Base-by-base conservation (phyloP, 2,329 filamentous ascomycete genomes). In the Aspergillus vadensis region DNA sequence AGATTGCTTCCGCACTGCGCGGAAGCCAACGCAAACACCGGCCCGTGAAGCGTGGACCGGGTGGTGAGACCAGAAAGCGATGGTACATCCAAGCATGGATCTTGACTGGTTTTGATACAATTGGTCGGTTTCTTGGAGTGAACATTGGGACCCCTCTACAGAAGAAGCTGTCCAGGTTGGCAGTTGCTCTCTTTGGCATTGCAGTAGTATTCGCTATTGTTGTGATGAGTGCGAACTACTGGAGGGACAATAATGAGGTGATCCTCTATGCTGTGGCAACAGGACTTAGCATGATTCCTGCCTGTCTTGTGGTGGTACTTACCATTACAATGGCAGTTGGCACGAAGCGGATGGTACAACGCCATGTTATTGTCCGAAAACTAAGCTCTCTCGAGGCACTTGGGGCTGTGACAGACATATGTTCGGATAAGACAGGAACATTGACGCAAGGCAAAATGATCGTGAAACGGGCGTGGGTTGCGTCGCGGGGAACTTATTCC, bases 101-200 rank as follows among this genome's bases (percentile, higher is more conserved):
- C 17, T 72, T 83, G 57, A 88, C 85, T 3, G 72, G 82, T 43
- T 81, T 79, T 14, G 85, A 88, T 70, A 83, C 83, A 5, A 74
- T 88, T 59, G 86, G 85, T 4, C 80, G 82, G 39, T 89, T 91
- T 69, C 79, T 91, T 8, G 88, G 88, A 55, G 82, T 90, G 61
- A 88, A 85, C 57, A 83, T 88, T 12, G 88, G 89, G 50, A 91
- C 88, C 12, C 89, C 88, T 3, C 80, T 91, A 19, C 87, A 90
- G 72, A 83, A 84, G 66, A 90, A 88, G 69, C 80, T 91, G 15
- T 88, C 87, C 53, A 85, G 85, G 71, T 81, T 91, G 53, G 88
- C 88, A 19, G 79, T 90, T 17, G 72, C 88, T 2, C 82, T 91
- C 1, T 90, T 91, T 69, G 81, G 80, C 32, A 83, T 89, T 55